Evolutionary conservation across 2,329 filamentous ascomycete species (phyloP), one percentile per base, ranked within the genome.

Genomic region (Epichloe aotearoae): DNA sequence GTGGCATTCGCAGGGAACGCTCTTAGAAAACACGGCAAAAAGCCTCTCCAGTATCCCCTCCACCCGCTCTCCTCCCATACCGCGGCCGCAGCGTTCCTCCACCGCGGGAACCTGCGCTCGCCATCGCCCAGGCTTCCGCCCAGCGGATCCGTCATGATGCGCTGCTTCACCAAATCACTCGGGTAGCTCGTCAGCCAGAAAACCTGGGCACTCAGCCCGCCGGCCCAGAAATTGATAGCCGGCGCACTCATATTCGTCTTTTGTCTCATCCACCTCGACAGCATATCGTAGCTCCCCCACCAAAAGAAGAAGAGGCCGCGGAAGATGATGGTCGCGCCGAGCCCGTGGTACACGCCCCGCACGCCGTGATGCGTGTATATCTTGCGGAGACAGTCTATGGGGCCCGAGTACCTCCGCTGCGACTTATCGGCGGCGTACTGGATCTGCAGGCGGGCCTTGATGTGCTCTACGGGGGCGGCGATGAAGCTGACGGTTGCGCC

Each of bases 1-100:
- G 93, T 85, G 0, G 90, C 93, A 72, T 97, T 97, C 23, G 93
- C 91, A 14, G 93, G 93, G 66, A 97, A 97, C 3, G 93, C 93
- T 57, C 93, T 75, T 63, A 97, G 65, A 64, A 97, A 95, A 65
- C 91, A 97, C 2, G 93, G 93, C 62, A 95, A 62, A 62, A 98
- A 98, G 0, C 93, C 93, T 58, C 93, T 78, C 89, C 89, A 97
- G 66, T 89, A 97, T 0, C 89, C 93, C 63, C 69, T 84, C 69
- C 70, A 81, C 1, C 93, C 93, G 46, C 70, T 70, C 63, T 96
- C 89, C 46, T 72, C 73, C 60, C 86, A 94, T 2, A 97, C 85
- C 0, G 84, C 78, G 49, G 64, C 72, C 0, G 87, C 91, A 0
- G 91, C 93, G 58, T 91, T 81, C 62, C 75, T 80, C 93, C 93